phyloP scores from a whole-genome alignment of 148 eudicot species.

The Dysphania ambrosioides region DNA sequence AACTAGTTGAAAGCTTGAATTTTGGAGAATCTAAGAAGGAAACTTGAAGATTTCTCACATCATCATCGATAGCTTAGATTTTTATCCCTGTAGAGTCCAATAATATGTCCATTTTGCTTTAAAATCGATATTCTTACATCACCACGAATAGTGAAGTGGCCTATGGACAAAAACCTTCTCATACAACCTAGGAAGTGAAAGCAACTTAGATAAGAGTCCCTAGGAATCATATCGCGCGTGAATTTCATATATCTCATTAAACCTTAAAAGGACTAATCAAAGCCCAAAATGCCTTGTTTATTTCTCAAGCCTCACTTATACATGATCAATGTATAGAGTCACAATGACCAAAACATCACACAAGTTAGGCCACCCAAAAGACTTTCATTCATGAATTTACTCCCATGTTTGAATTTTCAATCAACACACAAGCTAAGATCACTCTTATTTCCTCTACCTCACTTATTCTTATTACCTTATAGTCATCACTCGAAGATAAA shows the following conservation, averaged over 20 bases:
- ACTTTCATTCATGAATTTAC: conserved; percentile 12
- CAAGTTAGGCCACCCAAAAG: background rate
- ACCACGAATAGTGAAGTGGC: conserved; percentile 21
- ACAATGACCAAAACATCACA: conserved; percentile 19
- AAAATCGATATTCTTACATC: conserved; percentile 25
- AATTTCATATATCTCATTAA: conserved; percentile 9
- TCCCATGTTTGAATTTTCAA: conserved; percentile 20
- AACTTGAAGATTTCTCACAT: no score
- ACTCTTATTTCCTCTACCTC: background rate
- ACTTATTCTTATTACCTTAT: conserved; percentile 26
- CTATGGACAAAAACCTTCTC: conserved; percentile 26
- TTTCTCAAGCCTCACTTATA: conserved; percentile 9
- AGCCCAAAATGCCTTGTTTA: conserved; percentile 23
- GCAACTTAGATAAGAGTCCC: conserved; percentile 20
- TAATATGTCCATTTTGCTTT: conserved; percentile 19
- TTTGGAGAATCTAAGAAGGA: no score
- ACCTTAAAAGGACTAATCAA: conserved; percentile 21
- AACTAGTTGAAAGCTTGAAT: no score
- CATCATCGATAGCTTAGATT: conserved; percentile 20
- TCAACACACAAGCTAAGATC: conserved; percentile 16
- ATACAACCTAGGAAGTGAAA: conserved; percentile 27
- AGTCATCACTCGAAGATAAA: conserved; percentile 23
- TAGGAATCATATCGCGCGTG: background rate
- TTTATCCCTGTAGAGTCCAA: conserved; percentile 29
- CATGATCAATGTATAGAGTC: conserved; percentile 27